Evolutionary conservation across 257 asterid species (phyloP), one percentile per base, ranked within the genome.

Genomic region (Plantago ovata): DNA sequence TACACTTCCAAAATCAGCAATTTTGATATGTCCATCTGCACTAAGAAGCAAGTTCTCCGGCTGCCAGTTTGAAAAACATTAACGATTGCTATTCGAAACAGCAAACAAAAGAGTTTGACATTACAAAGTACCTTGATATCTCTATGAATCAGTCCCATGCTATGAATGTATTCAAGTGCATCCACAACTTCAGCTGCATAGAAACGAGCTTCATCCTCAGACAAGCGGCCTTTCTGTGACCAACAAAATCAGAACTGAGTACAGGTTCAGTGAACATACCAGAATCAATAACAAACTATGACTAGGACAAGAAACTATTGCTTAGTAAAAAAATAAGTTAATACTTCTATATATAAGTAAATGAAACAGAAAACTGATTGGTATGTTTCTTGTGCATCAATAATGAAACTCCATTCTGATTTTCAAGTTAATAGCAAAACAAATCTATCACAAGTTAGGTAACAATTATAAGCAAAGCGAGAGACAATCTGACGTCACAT

Each of bases 1-100:
- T 52, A 93, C 99, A 39, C 97, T 93, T 53, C 99, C 99, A 70
- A 93, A 93, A 79, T 93, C 99, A n/a, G 96, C 99, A 75, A 93
- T 79, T 72, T 93, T 93, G 65, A 93, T 81, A 67, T 93, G 99
- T 52, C 99, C 99, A 62, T 89, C 99, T 14, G 78, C 50, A 58
- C 86, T 82, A 69, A 93, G 95, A 42, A 93, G 86, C 83, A 93
- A 84, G 62, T 93, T 93, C 77, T 93, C 99, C 15, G 99, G 99
- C 97, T 93, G 89, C 61, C 78, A 72, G 63, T 55, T 68, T 48
- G 55, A 68, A 24, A 60, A 75, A 70, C 60, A 22, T 74, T 52
- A 87, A 79, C 42, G 77, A 11, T 69, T 53, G 32, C 12, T 55
- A 54, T 59, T 33, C 38, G n/a, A 49, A 28, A 45, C 53, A 43